Evolutionary conservation across 2,329 filamentous ascomycete genomes (phyloP).

Genomic region (Fusarium sp.): DNA sequence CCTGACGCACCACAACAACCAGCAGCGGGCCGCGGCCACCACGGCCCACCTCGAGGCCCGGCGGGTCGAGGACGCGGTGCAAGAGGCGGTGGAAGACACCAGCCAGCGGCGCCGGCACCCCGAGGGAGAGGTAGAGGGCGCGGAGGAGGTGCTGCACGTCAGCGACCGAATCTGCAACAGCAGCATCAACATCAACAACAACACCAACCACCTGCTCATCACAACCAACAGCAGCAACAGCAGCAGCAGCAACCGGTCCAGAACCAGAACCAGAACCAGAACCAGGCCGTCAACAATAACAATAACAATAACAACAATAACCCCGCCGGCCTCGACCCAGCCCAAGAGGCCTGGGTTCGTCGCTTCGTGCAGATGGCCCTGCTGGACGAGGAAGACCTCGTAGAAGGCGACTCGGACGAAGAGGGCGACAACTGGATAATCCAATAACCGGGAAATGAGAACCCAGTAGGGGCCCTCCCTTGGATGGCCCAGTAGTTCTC

Average conservation of each 20-base stretch:
- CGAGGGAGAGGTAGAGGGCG: constrained; percentile 44
- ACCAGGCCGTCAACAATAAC: constrained; percentile 24
- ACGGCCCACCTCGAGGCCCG: constrained; percentile 38
- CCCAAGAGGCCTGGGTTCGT: constrained; percentile 65
- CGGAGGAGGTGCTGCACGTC: constrained; percentile 45
- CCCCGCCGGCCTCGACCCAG: constrained; percentile 56
- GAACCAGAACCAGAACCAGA: constrained; percentile 34
- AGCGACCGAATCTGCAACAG: constrained; percentile 35
- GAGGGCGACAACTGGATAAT: constrained; percentile 47
- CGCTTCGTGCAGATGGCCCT: constrained; percentile 67
- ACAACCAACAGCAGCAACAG: constrained; percentile 19
- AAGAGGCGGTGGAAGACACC: constrained; percentile 32
- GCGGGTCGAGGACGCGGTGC: constrained; percentile 39
- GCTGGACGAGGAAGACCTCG: constrained; percentile 64
- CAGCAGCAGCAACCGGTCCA: constrained; percentile 39
- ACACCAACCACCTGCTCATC: not conserved
- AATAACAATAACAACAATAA: constrained; percentile 16
- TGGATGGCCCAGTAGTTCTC: not conserved
- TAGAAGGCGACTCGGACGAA: constrained; percentile 56
- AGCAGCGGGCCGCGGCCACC: constrained; percentile 44
- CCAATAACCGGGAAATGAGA: constrained; percentile 28
- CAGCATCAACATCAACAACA: constrained; percentile 35
- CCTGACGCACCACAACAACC: constrained; percentile 46
- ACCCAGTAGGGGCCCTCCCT: not conserved
- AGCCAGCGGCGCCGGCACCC: constrained; percentile 20